Percentiles rank a stretch among this genome's conserved stretches.
phyloP scores from a whole-genome alignment of 2,329 filamentous ascomycete species.

The Aspergillus ruber region DNA sequence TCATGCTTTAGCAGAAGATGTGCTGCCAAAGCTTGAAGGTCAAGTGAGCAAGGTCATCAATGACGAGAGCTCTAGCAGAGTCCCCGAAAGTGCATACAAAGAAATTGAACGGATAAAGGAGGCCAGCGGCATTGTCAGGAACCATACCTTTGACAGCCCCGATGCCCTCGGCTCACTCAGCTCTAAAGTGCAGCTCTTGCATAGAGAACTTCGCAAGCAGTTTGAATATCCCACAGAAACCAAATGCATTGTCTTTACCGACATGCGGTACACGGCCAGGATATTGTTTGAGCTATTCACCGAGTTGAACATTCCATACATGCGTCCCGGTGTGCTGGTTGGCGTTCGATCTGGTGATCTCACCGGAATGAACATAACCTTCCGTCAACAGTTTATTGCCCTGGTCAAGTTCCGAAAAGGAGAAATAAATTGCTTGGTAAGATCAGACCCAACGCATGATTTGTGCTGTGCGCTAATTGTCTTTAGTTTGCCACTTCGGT shows the following conservation, averaged over 20 bases:
- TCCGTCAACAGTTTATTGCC: conserved; percentile 66
- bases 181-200: conserved; percentile 63
- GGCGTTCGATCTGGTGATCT: conserved; percentile 49
- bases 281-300: conserved; percentile 64
- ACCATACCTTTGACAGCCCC: conserved; percentile 43
- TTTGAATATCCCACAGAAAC: conserved; percentile 55
- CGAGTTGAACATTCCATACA: conserved; percentile 50
- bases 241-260: conserved; percentile 83
- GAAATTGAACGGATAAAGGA: conserved; percentile 53
- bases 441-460: background rate
- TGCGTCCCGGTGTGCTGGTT: conserved; percentile 60
- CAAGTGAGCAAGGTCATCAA: conserved; percentile 20
- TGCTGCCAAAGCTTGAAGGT: conserved; percentile 56
- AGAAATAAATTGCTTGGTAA: conserved; percentile 50
- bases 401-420: conserved; percentile 60
- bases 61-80: background rate
- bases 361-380: conserved; percentile 58
- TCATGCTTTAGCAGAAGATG: conserved; percentile 58
- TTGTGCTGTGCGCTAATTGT: conserved; percentile 5
- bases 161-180: conserved; percentile 50
- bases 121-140: conserved; percentile 51
- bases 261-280: conserved; percentile 68
- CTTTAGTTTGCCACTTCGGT: conserved; percentile 57
- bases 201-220: conserved; percentile 53
- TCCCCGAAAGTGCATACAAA: conserved; percentile 41